These are phyloP conservation scores for Theobroma grandiflorum DNA, from an alignment of 441 rosid species.

Conservation along the genomic window DNA sequence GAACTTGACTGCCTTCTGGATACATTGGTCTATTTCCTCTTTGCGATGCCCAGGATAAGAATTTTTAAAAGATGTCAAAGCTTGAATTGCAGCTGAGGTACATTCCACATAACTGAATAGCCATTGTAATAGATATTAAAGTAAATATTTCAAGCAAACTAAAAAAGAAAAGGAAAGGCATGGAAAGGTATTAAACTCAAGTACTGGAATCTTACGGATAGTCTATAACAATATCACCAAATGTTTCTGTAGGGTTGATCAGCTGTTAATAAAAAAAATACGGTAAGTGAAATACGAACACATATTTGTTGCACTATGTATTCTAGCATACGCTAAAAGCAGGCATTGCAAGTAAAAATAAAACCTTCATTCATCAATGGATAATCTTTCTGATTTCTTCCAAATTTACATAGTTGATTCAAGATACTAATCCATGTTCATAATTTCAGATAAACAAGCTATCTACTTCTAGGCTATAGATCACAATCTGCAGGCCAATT, in stretches of 20 bases:
- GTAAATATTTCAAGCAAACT: constrained; percentile 17
- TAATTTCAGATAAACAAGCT: background rate
- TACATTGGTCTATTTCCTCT: constrained; percentile 63
- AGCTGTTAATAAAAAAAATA: constrained; percentile 58
- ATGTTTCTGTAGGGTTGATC: constrained; percentile 98
- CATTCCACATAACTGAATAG: constrained; percentile 73
- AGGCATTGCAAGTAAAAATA: background rate
- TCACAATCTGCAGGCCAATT: background rate
- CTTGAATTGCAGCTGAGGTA: constrained; percentile 81
- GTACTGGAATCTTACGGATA: constrained; percentile 76
- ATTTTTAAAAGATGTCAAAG: constrained; percentile 61
- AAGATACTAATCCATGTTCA: background rate
- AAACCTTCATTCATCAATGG: background rate
- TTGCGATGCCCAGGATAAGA: constrained; percentile 63
- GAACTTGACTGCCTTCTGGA: constrained; percentile 57
- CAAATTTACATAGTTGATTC: background rate
- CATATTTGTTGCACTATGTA: background rate
- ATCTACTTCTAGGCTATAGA: background rate
- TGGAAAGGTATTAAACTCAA: constrained; percentile 22
- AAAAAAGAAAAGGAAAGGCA: constrained; percentile 3
- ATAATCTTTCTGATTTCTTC: background rate
- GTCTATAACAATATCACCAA: constrained; percentile 96
- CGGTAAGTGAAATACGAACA: background rate
- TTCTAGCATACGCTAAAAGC: background rate
- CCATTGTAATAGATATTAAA: constrained; percentile 28